Evolutionary conservation across 2,329 filamentous ascomycete species (phyloP).

Genomic region (Colletotrichum simmondsii): DNA sequence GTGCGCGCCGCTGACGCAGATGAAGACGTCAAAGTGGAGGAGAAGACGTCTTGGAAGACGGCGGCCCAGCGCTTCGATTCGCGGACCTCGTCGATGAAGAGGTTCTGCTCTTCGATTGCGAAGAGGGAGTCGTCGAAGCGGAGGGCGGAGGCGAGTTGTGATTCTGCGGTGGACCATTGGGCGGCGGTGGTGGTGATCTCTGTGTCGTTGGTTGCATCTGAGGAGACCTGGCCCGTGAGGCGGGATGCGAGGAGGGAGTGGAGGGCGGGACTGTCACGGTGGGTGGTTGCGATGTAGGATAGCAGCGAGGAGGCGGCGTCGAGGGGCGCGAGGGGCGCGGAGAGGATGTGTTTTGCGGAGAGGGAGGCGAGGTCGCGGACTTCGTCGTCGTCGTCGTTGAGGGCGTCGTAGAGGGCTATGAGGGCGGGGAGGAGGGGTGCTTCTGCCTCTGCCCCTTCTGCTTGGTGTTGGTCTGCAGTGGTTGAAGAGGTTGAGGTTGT

Average conservation of each 20-base stretch:
- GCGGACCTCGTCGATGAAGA: constrained; percentile 86
- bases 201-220: neutral
- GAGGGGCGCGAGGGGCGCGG: constrained; percentile 57
- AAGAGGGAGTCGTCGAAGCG: constrained; percentile 78
- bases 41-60: constrained; percentile 49
- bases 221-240: constrained; percentile 48
- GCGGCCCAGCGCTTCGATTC: constrained; percentile 78
- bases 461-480: too few relatives aligned
- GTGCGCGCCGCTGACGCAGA: constrained; percentile 13
- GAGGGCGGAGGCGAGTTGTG: constrained; percentile 57
- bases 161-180: constrained; percentile 43
- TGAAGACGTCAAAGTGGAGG: neutral
- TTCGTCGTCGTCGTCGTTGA: constrained; percentile 94
- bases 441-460: constrained; percentile 35
- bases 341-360: constrained; percentile 59
- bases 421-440: constrained; percentile 64
- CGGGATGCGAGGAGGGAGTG: constrained; percentile 52
- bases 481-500: constrained; percentile 35
- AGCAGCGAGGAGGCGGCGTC: constrained; percentile 59
- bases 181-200: neutral
- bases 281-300: constrained; percentile 51
- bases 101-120: constrained; percentile 89
- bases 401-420: constrained; percentile 76
- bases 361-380: constrained; percentile 74
- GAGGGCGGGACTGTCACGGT: constrained; percentile 50